phyloP scores from a whole-genome alignment of 2,329 filamentous ascomycete genomes.

The Alternaria viburni region DNA sequence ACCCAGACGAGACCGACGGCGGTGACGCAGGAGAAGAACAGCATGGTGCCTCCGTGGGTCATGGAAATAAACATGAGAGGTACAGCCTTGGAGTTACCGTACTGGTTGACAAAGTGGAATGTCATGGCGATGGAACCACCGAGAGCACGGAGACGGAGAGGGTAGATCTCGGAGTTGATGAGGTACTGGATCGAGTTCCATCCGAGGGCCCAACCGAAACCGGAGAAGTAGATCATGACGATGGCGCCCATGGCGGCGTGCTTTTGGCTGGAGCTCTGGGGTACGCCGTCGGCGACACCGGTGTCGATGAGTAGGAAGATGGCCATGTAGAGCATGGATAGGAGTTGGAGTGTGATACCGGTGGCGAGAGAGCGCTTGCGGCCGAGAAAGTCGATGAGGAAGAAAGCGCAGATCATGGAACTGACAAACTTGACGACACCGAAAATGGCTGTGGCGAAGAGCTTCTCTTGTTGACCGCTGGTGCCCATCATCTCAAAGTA shows the following conservation, averaged over 20 bases:
- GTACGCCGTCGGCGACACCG: slow-evolving; percentile 58
- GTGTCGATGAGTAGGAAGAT: slow-evolving; percentile 65
- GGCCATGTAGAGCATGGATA: slow-evolving; percentile 63
- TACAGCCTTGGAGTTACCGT: slow-evolving; percentile 74
- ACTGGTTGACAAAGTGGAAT: slow-evolving; percentile 80
- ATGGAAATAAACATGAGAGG: slow-evolving; percentile 74
- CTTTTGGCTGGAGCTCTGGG: slow-evolving; percentile 57
- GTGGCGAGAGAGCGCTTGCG: slow-evolving; percentile 65
- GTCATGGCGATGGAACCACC: slow-evolving; percentile 77
- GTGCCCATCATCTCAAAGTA: slow-evolving; percentile 76
- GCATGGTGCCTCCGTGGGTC: slow-evolving; percentile 72
- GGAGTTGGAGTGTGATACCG: slow-evolving; percentile 57
- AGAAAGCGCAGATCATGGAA: slow-evolving; percentile 72
- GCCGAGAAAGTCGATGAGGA: slow-evolving; percentile 80
- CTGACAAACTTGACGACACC: slow-evolving; percentile 75
- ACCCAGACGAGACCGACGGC: slow-evolving; percentile 72
- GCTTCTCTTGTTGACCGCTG: slow-evolving; percentile 69
- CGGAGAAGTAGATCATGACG: slow-evolving; percentile 68
- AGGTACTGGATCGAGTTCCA: slow-evolving; percentile 83
- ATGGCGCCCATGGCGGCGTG: slow-evolving; percentile 68
- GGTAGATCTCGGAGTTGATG: slow-evolving; percentile 78
- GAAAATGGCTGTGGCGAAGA: slow-evolving; percentile 77
- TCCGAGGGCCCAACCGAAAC: slow-evolving; percentile 49
- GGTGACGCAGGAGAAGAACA: slow-evolving; percentile 75
- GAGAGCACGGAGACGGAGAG: slow-evolving; percentile 73